Evolutionary conservation across 1,139 yeast genomes (phyloP).

Genomic region (Yamadazyma sp.): DNA sequence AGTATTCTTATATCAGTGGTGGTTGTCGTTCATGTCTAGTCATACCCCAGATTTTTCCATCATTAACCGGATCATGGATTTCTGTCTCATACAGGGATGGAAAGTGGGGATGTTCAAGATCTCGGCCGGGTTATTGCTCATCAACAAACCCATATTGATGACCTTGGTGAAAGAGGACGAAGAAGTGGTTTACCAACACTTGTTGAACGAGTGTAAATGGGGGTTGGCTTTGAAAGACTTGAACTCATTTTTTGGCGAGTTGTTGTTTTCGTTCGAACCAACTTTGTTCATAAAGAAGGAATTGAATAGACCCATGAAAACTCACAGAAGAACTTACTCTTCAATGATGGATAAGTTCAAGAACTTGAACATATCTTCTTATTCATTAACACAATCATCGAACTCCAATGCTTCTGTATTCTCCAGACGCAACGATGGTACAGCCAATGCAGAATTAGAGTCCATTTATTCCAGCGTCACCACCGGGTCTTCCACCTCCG

Average conservation of each 20-base stretch:
- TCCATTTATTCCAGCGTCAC: constrained; percentile 32
- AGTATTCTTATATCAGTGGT: constrained; percentile 63
- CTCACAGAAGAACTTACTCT: constrained; percentile 19
- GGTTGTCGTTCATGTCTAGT: constrained; percentile 62
- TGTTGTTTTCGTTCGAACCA: constrained; percentile 39
- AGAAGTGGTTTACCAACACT: constrained; percentile 61
- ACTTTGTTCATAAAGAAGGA: constrained; percentile 21
- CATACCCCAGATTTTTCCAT: constrained; percentile 57
- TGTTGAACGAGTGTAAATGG: constrained; percentile 56
- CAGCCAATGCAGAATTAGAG: constrained; percentile 23
- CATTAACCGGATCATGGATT: constrained; percentile 54
- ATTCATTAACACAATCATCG: constrained; percentile 16
- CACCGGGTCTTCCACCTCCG: constrained; percentile 10
- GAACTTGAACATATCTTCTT: constrained; percentile 17
- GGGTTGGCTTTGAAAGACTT: constrained; percentile 53
- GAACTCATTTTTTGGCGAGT: constrained; percentile 41
- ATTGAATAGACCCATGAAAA: constrained; percentile 14
- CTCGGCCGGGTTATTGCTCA: constrained; percentile 54
- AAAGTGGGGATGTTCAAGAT: constrained; percentile 61
- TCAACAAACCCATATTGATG: constrained; percentile 54
- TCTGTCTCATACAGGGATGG: constrained; percentile 63
- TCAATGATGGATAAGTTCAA: constrained; percentile 22
- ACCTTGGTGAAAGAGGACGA: constrained; percentile 51
- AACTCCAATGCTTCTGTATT: constrained; percentile 17
- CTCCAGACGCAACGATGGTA: constrained; percentile 21